Conservation (phyloP, 345 rosid species). For the Eucalyptus cloeziana region DNA sequence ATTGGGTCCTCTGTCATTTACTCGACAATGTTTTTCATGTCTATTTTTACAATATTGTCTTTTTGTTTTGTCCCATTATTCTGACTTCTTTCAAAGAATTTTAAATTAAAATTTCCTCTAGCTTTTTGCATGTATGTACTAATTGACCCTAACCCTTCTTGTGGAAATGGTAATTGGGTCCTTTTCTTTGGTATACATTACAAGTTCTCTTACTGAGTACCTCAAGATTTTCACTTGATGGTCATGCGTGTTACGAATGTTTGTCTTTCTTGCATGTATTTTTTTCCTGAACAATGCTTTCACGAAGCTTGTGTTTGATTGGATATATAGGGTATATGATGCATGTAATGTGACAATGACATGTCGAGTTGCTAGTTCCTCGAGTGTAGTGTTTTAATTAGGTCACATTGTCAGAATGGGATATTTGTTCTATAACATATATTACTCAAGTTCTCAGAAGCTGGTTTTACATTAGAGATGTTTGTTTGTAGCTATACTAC, state of each 20-base stretch:
- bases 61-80: neutral
- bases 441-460: neutral
- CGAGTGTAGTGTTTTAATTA: neutral
- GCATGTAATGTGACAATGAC: neutral
- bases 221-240: neutral
- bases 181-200: neutral
- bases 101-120: neutral
- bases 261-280: neutral
- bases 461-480: neutral
- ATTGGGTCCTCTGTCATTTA: neutral
- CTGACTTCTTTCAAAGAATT: neutral
- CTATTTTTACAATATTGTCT: neutral
- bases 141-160: neutral
- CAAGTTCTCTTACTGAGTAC: neutral
- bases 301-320: neutral
- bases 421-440: neutral
- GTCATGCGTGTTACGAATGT: neutral
- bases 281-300: neutral
- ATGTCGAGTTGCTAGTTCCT: neutral
- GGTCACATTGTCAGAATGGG: neutral
- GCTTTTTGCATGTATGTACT: neutral
- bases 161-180: neutral
- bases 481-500: neutral
- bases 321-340: neutral
- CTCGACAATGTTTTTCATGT: neutral